Evolutionary conservation across 352 stramenopile species (phyloP).

Genomic region (Phytophthora citrophthora): DNA sequence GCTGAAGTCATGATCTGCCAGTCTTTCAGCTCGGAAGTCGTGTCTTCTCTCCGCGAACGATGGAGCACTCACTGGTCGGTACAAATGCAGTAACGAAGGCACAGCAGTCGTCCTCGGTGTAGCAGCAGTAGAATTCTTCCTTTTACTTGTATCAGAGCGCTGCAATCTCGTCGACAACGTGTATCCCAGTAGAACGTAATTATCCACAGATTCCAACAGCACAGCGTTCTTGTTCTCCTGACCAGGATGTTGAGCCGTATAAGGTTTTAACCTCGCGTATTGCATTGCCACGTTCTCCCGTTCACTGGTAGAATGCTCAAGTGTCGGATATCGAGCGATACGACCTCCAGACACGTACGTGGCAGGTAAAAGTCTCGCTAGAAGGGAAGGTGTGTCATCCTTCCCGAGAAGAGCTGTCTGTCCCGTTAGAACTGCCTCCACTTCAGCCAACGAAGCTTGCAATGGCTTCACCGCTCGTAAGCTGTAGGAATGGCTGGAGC

Average conservation of each 20-base stretch:
- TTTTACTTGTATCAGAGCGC: constrained; percentile 57
- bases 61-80: constrained; percentile 50
- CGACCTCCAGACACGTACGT: constrained; percentile 50
- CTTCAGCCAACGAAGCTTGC: constrained; percentile 51
- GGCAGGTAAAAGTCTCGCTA: constrained; percentile 48
- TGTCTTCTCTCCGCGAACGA: constrained; percentile 39
- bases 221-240: constrained; percentile 8
- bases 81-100: constrained; percentile 71
- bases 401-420: constrained; percentile 33
- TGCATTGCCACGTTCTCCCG: constrained; percentile 66
- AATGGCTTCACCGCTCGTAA: constrained; percentile 65
- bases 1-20: constrained; percentile 55
- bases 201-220: constrained; percentile 36
- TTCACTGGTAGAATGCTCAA: constrained; percentile 70
- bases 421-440: constrained; percentile 58
- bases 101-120: constrained; percentile 31
- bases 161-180: constrained; percentile 66
- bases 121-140: constrained; percentile 1
- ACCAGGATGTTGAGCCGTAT: constrained; percentile 20
- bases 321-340: constrained; percentile 49
- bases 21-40: constrained; percentile 43
- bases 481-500: constrained; percentile 33
- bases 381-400: constrained; percentile 37
- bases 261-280: constrained; percentile 54
- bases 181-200: constrained; percentile 70